phyloP scores from a whole-genome alignment of 108 stramenopile genomes.

The Cyclotella cryptica region DNA sequence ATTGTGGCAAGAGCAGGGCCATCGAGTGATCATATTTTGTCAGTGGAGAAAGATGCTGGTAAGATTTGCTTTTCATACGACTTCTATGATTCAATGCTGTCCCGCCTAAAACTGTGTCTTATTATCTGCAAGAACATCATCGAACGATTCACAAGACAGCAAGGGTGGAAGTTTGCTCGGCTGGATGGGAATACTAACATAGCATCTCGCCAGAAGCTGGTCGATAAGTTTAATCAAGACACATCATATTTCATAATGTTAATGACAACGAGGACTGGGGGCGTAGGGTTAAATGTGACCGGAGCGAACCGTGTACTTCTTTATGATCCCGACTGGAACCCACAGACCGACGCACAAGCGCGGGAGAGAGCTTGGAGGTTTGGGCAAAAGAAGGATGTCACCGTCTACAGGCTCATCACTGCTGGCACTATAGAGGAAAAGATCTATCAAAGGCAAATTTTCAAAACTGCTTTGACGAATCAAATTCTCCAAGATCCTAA shows the following conservation, averaged over 20 bases:
- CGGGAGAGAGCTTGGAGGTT: constrained; percentile 96
- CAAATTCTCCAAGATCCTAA: constrained; percentile 91
- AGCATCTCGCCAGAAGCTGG: constrained; percentile 83
- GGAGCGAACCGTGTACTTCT: constrained; percentile 79
- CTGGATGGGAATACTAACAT: constrained; percentile 97
- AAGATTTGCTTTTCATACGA: neutral
- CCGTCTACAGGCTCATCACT: constrained; percentile 84
- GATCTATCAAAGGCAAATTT: constrained; percentile 99
- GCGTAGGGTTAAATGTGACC: constrained; percentile 85
- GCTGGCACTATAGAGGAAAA: constrained; percentile 94
- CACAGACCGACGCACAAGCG: constrained; percentile 93
- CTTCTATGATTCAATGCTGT: neutral
- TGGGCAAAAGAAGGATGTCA: constrained; percentile 79
- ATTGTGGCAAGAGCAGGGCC: constrained; percentile 92
- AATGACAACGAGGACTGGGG: constrained; percentile 96
- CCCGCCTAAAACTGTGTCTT: neutral
- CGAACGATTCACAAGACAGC: constrained; percentile 66
- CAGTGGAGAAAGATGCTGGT: constrained; percentile 95
- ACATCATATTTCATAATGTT: constrained; percentile 89
- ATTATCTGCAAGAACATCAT: constrained; percentile 69
- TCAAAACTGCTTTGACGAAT: constrained; percentile 95
- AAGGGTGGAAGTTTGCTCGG: constrained; percentile 89
- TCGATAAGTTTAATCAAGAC: constrained; percentile 93
- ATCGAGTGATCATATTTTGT: constrained; percentile 95
- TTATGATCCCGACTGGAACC: constrained; percentile 97